Evolutionary conservation across 352 stramenopile species (phyloP).

Genomic region (Globisporangium nagaii): DNA sequence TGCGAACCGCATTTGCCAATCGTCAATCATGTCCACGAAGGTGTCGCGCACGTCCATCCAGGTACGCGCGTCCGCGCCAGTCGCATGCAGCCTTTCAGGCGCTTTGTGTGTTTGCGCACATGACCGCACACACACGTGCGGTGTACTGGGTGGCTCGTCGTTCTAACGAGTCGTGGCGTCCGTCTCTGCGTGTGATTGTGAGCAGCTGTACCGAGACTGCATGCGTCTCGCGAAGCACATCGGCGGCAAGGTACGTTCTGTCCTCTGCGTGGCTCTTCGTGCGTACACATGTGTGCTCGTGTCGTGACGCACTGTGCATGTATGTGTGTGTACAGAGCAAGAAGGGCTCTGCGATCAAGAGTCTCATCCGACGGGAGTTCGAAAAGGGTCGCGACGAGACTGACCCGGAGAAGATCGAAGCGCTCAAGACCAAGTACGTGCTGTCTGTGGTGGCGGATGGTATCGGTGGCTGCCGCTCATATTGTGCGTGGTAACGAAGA

Average conservation of each 20-base stretch:
- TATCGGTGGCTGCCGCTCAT: background rate
- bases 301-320: background rate
- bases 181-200: background rate
- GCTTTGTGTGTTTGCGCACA: background rate
- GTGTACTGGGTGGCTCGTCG: background rate
- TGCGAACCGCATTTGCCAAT: background rate
- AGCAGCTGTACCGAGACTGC: constrained; percentile 80
- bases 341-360: constrained; percentile 72
- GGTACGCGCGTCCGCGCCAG: constrained; percentile 16
- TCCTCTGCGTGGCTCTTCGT: background rate
- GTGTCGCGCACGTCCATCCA: constrained; percentile 72
- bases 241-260: constrained; percentile 53
- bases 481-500: background rate
- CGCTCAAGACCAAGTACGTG: constrained; percentile 78
- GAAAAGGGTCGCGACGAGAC: constrained; percentile 71
- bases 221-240: constrained; percentile 86
- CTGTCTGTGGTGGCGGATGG: background rate
- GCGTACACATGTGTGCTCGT: background rate
- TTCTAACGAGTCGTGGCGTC: background rate
- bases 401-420: constrained; percentile 78
- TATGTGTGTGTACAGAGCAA: constrained; percentile 50
- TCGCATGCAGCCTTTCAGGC: background rate
- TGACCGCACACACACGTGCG: no score
- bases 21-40: constrained; percentile 45
- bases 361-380: constrained; percentile 73